Evolutionary conservation across 106 monocot genomes (phyloP).

Genomic region (Cymbidium sinense): DNA sequence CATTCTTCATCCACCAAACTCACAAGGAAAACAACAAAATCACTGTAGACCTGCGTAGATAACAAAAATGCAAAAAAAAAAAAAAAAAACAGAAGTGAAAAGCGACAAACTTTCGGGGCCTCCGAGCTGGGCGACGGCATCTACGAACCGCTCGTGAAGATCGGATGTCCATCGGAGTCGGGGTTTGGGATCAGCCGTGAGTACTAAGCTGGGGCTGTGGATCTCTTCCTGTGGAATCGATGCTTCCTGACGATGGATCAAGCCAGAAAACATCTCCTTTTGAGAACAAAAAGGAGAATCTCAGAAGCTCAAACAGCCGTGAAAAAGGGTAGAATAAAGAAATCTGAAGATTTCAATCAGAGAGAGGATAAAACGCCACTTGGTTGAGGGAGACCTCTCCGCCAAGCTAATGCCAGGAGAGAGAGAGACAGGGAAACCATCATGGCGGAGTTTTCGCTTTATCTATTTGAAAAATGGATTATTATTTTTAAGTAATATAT

Average conservation of each 20-base stretch:
- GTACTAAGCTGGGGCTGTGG: constrained; percentile 66
- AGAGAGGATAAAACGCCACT: not conserved
- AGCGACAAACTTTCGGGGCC: constrained; percentile 76
- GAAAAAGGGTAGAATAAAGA: constrained; percentile 6
- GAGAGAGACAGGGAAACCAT: not conserved
- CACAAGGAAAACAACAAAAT: not conserved
- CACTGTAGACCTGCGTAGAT: not conserved
- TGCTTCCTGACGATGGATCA: constrained; percentile 66
- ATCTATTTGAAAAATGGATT: too few species aligned
- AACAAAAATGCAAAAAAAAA: not conserved
- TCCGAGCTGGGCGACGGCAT: constrained; percentile 93
- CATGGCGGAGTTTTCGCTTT: too few species aligned
- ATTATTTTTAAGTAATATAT: too few species aligned
- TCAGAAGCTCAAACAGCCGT: not conserved
- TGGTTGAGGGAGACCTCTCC: too few species aligned
- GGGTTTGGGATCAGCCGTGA: constrained; percentile 93
- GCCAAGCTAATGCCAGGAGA: not conserved
- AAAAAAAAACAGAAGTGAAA: not conserved
- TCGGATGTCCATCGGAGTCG: constrained; percentile 97
- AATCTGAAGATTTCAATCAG: not conserved
- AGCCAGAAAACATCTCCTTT: constrained; percentile 66
- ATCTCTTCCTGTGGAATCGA: constrained; percentile 48
- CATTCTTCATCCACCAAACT: not conserved
- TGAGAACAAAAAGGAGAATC: not conserved
- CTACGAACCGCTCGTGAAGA: constrained; percentile 94